Conservation (phyloP, 345 rosid species). For the Geranium brycei region DNA sequence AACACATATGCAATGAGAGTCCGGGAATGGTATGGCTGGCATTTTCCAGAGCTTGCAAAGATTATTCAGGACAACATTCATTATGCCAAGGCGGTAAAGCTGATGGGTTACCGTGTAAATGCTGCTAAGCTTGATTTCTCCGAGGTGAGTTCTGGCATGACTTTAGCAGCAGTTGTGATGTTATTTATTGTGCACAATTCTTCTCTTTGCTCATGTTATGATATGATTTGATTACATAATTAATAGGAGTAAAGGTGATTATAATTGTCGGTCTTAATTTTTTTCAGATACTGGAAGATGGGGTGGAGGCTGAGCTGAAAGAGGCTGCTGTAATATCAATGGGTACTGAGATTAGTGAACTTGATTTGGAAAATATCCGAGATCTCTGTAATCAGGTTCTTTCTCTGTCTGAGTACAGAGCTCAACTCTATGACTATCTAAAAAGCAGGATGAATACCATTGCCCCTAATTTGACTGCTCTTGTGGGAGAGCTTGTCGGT, state of each 20-base stretch:
- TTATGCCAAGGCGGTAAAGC: constrained; percentile 72
- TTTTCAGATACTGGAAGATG: constrained; percentile 51
- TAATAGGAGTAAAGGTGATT: no score
- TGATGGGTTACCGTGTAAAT: constrained; percentile 69
- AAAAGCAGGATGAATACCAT: constrained; percentile 87
- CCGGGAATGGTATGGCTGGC: constrained; percentile 95
- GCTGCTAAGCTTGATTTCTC: constrained; percentile 87
- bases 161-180: no score
- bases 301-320: constrained; percentile 59
- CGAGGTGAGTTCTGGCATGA: constrained; percentile 25
- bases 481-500: constrained; percentile 95
- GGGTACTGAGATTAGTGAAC: constrained; percentile 86
- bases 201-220: no score
- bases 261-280: neutral
- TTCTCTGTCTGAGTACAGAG: constrained; percentile 78
- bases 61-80: constrained; percentile 67
- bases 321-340: constrained; percentile 80
- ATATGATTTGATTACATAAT: no score
- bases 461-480: constrained; percentile 88
- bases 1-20: constrained; percentile 90
- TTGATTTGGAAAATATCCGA: constrained; percentile 57
- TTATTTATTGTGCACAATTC: no score
- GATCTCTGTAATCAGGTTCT: constrained; percentile 84
- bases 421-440: constrained; percentile 70
- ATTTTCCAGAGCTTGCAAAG: constrained; percentile 94